These are phyloP conservation scores for Whalleya microplaca DNA, from an alignment of 2,329 filamentous ascomycete species.

Conservation along the genomic window DNA sequence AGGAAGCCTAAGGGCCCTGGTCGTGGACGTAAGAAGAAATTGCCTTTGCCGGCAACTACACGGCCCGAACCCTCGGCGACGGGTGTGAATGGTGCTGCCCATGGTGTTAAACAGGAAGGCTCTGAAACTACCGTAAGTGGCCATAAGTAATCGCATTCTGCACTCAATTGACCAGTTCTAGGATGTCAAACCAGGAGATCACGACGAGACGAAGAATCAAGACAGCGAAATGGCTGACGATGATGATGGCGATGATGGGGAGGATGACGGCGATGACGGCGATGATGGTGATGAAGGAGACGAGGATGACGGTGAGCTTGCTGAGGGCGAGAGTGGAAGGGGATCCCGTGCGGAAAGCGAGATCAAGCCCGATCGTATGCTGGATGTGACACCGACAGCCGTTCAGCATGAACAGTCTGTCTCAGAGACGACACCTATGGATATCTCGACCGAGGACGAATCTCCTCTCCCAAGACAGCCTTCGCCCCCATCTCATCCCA, in stretches of 20 bases:
- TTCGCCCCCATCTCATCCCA: constrained; percentile 34
- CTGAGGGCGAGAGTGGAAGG: constrained; percentile 50
- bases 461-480: constrained; percentile 10
- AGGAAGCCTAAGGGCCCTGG: constrained; percentile 81
- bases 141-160: background rate
- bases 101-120: constrained; percentile 44
- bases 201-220: constrained; percentile 47
- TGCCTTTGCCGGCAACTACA: constrained; percentile 42
- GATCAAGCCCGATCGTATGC: constrained; percentile 34
- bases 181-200: constrained; percentile 47
- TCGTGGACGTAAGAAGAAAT: constrained; percentile 77
- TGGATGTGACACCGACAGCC: constrained; percentile 39
- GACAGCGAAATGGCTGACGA: constrained; percentile 60
- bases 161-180: constrained; percentile 30
- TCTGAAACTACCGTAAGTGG: constrained; percentile 45
- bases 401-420: constrained; percentile 26
- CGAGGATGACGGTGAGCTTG: constrained; percentile 46
- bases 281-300: constrained; percentile 51
- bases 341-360: constrained; percentile 35
- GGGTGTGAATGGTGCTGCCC: constrained; percentile 43
- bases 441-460: constrained; percentile 19
- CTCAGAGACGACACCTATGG: constrained; percentile 28
- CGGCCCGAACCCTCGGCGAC: constrained; percentile 41
- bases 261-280: constrained; percentile 52
- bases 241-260: constrained; percentile 51